Base-by-base conservation (phyloP, 2,329 filamentous ascomycete species). In the Cryoendolithus antarcticus region DNA sequence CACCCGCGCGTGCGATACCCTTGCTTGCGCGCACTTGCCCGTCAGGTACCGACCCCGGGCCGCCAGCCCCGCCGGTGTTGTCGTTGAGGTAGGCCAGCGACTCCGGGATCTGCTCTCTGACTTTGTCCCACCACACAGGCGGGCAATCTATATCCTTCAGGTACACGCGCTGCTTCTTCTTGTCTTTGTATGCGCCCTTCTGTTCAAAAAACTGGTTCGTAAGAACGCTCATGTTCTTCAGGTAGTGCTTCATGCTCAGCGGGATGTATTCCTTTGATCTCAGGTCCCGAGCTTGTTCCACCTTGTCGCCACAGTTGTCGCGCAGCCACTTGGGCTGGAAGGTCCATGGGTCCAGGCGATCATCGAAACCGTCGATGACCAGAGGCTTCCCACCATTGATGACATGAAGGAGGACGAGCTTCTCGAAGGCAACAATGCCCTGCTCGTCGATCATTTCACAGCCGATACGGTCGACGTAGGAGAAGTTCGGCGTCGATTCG, bases 91-190 rank as follows among this genome's bases (percentile, higher is more conserved):
- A 98, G 56, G 86, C 94, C 0, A 96, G 65, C n/a, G 71, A 77
- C 0, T 80, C 74, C 1, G 89, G 88, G 4, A 96, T 80, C 24
- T 85, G 66, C 37, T 82, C 79, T 48, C 77, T 76, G 11, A 98
- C 64, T 42, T 83, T 79, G 21, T 89, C 73, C 37, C 80, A 77
- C 91, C 91, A 98, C 42, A 89, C 78, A 1, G 72, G 65, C 1
- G 91, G 91, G 50, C 88, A 95, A 58, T 98, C 91, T 43, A 98
- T 95, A 56, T 98, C 91, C 55, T 98, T 98, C 13, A 96, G 65
- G 57, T 98, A 98, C 2, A 96, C 75, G 9, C 91, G 77, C 57
- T 98, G 91, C 13, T 83, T 72, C 30, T 76, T 74, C 44, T 84
- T 77, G 47, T 93, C 82, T 43, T 79, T 79, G 57, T 82, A 94